These are phyloP conservation scores for Yamadazyma dushanensis DNA, from an alignment of 1,139 yeast species.

Conservation along the genomic window DNA sequence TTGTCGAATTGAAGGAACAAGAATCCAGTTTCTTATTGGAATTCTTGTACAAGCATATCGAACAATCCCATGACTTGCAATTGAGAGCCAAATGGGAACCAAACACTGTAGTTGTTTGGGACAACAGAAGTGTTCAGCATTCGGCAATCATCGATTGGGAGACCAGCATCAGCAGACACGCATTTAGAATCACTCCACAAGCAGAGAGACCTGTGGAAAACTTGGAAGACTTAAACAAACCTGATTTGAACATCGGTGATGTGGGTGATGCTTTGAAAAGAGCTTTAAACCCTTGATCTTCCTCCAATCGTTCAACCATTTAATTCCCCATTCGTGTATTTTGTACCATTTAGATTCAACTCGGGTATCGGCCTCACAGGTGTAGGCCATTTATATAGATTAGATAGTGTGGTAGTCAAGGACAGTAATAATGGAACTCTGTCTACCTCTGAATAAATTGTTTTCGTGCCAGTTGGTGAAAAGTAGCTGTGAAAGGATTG, in stretches of 20 bases:
- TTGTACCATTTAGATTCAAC: conserved; percentile 3
- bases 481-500: not conserved
- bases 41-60: conserved; percentile 53
- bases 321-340: conserved; percentile 1
- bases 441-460: not conserved
- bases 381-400: not conserved
- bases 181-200: conserved; percentile 66
- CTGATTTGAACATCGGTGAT: conserved; percentile 31
- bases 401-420: not conserved
- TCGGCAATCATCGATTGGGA: conserved; percentile 65
- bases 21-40: conserved; percentile 59
- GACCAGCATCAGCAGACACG: conserved; percentile 58
- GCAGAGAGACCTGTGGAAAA: conserved; percentile 51
- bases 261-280: conserved; percentile 34
- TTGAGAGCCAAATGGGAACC: conserved; percentile 44
- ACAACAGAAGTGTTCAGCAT: conserved; percentile 65
- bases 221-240: conserved; percentile 33
- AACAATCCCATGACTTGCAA: conserved; percentile 40
- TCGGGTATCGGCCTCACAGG: not conserved
- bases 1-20: conserved; percentile 63
- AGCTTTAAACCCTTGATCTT: conserved; percentile 13
- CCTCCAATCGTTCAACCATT: conserved; percentile 1
- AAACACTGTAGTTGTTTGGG: conserved; percentile 68
- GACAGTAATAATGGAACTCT: not conserved
- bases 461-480: not conserved